Conservation (phyloP, 2,329 filamentous ascomycete species). For the Ceratocystis smalleyi region DNA sequence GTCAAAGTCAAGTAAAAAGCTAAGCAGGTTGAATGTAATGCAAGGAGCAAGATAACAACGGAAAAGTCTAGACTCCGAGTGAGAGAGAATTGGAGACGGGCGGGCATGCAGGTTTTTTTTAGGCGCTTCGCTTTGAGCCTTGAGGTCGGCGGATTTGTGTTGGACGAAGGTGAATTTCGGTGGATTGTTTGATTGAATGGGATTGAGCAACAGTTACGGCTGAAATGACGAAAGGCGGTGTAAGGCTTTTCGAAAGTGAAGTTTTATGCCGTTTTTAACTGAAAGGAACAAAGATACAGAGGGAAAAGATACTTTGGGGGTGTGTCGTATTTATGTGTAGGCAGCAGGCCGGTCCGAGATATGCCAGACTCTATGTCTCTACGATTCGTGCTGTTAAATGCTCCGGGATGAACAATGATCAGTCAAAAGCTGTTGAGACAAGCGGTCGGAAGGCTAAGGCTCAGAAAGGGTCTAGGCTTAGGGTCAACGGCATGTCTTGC, state of each 20-base stretch:
- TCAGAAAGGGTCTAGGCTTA: constrained; percentile 8
- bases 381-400: background rate
- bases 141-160: background rate
- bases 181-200: too few species aligned
- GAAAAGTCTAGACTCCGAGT: background rate
- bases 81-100: constrained; percentile 3
- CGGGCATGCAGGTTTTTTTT: background rate
- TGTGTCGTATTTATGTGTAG: background rate
- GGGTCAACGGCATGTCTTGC: constrained; percentile 3
- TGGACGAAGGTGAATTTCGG: too few species aligned
- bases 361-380: background rate
- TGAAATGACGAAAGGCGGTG: too few species aligned
- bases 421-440: background rate
- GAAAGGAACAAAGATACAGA: background rate
- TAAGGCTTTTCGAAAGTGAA: too few species aligned
- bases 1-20: background rate
- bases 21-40: background rate
- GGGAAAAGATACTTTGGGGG: background rate
- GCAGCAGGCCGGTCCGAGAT: background rate
- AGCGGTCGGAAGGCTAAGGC: background rate
- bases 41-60: background rate
- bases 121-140: background rate
- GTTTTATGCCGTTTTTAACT: background rate
- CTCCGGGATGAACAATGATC: background rate
- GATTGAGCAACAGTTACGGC: too few species aligned